Conservation (phyloP, 2,329 filamentous ascomycete species). For the Arthroderma sp. region DNA sequence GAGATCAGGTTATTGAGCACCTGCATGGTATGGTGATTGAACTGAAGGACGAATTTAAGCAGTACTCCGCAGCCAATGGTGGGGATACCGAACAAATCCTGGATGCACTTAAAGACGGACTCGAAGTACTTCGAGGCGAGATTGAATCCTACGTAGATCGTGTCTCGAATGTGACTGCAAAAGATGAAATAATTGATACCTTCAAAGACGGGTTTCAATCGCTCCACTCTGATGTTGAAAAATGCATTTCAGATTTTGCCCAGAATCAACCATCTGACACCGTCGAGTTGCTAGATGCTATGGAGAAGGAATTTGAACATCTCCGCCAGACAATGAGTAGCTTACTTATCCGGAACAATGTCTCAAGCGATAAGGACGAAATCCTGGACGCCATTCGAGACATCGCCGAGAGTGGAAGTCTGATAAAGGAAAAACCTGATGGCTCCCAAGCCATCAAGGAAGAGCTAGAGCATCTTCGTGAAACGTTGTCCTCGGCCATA, state of each 20-base stretch:
- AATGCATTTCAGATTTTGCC: constrained; percentile 28
- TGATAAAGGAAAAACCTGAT: constrained; percentile 33
- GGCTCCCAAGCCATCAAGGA: constrained; percentile 40
- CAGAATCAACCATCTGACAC: constrained; percentile 40
- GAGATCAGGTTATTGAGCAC: constrained; percentile 43
- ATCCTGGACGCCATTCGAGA: constrained; percentile 49
- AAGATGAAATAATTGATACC: constrained; percentile 57
- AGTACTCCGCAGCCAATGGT: constrained; percentile 66
- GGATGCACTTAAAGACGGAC: constrained; percentile 73
- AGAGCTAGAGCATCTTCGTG: constrained; percentile 49
- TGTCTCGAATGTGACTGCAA: constrained; percentile 52
- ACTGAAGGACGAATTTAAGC: constrained; percentile 56
- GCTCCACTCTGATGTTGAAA: constrained; percentile 46
- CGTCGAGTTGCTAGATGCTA: constrained; percentile 55
- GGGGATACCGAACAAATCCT: constrained; percentile 78
- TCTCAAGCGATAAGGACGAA: constrained; percentile 46
- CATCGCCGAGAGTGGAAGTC: constrained; percentile 25
- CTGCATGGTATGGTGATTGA: constrained; percentile 47
- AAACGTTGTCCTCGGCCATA: constrained; percentile 41
- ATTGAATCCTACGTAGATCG: constrained; percentile 72
- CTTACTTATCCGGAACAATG: constrained; percentile 45
- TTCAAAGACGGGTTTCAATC: constrained; percentile 42
- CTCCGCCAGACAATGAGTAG: constrained; percentile 65
- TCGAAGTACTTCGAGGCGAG: constrained; percentile 65
- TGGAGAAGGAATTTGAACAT: constrained; percentile 71